These are phyloP conservation scores for Fallopia convolvulus DNA, from an alignment of 148 eudicot genomes.

Conservation along the genomic window DNA sequence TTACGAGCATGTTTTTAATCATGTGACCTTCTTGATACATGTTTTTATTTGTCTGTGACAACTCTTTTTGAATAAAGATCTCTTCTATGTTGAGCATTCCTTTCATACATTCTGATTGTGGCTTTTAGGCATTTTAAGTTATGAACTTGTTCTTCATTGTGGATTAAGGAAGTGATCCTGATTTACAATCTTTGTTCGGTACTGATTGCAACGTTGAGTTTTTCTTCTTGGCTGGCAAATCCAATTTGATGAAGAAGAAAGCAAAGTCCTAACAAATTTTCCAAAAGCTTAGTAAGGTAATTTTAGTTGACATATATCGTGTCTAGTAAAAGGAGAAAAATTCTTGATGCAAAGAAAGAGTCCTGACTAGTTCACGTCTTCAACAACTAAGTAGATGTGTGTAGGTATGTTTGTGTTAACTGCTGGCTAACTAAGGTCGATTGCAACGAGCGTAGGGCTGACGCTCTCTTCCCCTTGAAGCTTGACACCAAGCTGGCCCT, in stretches of 20 bases:
- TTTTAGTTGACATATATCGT: too few species aligned
- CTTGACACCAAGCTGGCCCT: slow-evolving; percentile 83
- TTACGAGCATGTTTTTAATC: not conserved
- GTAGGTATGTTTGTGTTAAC: not conserved
- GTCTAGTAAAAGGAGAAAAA: slow-evolving; percentile 4
- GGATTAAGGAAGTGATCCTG: not conserved
- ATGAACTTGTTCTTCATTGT: too few species aligned
- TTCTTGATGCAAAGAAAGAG: slow-evolving; percentile 66
- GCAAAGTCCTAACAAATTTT: too few species aligned
- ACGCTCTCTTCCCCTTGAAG: slow-evolving; percentile 36
- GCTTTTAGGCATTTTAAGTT: not conserved
- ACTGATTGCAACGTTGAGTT: too few species aligned
- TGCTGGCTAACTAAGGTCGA: slow-evolving; percentile 46
- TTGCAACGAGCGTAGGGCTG: slow-evolving; percentile 46
- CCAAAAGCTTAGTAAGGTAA: too few species aligned
- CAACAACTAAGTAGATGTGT: slow-evolving; percentile 10
- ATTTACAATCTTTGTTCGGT: too few species aligned
- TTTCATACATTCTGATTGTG: not conserved
- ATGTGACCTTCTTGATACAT: not conserved
- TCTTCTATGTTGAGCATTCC: not conserved
- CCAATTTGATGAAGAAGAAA: too few species aligned
- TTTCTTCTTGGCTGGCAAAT: too few species aligned
- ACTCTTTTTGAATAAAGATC: not conserved
- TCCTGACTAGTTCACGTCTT: slow-evolving; percentile 18
- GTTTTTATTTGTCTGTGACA: not conserved